Evolutionary conservation across 2,329 filamentous ascomycete genomes (phyloP).

Genomic region (Exophiala alcalophila): DNA sequence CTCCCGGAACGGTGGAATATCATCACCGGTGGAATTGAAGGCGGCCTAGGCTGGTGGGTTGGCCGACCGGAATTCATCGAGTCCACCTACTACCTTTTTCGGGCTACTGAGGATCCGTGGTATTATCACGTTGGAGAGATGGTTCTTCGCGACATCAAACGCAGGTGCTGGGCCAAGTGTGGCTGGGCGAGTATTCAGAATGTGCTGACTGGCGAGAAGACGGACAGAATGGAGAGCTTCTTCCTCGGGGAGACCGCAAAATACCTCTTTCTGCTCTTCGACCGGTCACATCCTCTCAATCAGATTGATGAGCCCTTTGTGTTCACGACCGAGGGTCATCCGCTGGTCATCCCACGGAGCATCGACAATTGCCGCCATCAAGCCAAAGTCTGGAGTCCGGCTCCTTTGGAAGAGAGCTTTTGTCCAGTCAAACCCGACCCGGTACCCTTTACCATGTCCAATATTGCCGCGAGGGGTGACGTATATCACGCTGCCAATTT

Average conservation of each 20-base stretch:
- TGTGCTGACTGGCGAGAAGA: slow-evolving; percentile 77
- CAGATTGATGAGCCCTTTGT: slow-evolving; percentile 82
- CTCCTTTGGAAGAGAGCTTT: slow-evolving; percentile 6
- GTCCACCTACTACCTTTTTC: slow-evolving; percentile 93
- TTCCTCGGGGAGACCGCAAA: slow-evolving; percentile 95
- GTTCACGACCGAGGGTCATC: slow-evolving; percentile 95
- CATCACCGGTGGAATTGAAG: slow-evolving; percentile 76
- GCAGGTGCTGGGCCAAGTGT: slow-evolving; percentile 84
- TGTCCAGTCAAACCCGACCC: slow-evolving; percentile 64
- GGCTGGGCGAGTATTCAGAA: slow-evolving; percentile 90
- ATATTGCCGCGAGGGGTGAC: slow-evolving; percentile 73
- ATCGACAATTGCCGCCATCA: slow-evolving; percentile 23
- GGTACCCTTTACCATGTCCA: slow-evolving; percentile 70
- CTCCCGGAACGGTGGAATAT: slow-evolving; percentile 93
- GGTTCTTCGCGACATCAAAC: slow-evolving; percentile 81
- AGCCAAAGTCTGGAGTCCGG: slow-evolving; percentile 16
- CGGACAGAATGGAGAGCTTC: slow-evolving; percentile 97
- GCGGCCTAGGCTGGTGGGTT: slow-evolving; percentile 89
- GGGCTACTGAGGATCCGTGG: slow-evolving; percentile 90
- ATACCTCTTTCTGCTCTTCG: slow-evolving; percentile 90
- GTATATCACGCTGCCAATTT: slow-evolving; percentile 86
- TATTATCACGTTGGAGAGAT: slow-evolving; percentile 95
- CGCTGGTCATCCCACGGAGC: slow-evolving; percentile 72
- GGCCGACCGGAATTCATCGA: slow-evolving; percentile 95
- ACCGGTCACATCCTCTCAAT: slow-evolving; percentile 81